phyloP scores from a whole-genome alignment of 2,329 filamentous ascomycete species.

The Hortaea sp. region DNA sequence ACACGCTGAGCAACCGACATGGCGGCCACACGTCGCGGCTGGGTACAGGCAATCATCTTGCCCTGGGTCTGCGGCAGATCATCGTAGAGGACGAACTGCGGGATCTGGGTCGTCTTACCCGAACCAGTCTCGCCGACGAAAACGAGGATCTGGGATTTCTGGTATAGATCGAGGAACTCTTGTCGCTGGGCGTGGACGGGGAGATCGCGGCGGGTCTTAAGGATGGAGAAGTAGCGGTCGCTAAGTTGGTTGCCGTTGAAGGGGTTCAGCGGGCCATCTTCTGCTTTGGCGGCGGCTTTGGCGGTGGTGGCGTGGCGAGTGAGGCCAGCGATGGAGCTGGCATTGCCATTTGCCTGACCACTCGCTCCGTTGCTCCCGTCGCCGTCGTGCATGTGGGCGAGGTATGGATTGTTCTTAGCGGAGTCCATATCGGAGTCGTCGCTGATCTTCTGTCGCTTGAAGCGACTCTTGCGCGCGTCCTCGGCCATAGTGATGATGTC shows the following conservation, averaged over 20 bases:
- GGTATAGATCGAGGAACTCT: conserved; percentile 89
- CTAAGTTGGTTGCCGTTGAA: conserved; percentile 74
- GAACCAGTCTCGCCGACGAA: conserved; percentile 99
- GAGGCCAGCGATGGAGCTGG: conserved; percentile 48
- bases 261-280: conserved; percentile 73
- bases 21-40: conserved; percentile 92
- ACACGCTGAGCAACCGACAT: conserved; percentile 99
- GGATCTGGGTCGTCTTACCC: conserved; percentile 98
- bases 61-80: conserved; percentile 76
- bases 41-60: conserved; percentile 94
- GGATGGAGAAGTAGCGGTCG: conserved; percentile 78
- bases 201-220: conserved; percentile 71
- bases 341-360: conserved; percentile 2
- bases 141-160: conserved; percentile 88
- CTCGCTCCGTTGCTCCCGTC: conserved; percentile 30
- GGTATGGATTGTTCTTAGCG: conserved; percentile 67
- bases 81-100: conserved; percentile 95
- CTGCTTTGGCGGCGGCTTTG: conserved; percentile 58
- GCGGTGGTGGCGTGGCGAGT: conserved; percentile 73
- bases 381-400: conserved; percentile 63
- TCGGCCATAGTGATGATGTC: conserved; percentile 34
- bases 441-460: conserved; percentile 44
- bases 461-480: conserved; percentile 19
- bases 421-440: conserved; percentile 38
- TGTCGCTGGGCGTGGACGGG: conserved; percentile 86